A percentile compares a stretch with the other conserved stretches of the same genome.
Conservation (phyloP, 495 filamentous ascomycete genomes). For the Ascobolus immersus region DNA sequence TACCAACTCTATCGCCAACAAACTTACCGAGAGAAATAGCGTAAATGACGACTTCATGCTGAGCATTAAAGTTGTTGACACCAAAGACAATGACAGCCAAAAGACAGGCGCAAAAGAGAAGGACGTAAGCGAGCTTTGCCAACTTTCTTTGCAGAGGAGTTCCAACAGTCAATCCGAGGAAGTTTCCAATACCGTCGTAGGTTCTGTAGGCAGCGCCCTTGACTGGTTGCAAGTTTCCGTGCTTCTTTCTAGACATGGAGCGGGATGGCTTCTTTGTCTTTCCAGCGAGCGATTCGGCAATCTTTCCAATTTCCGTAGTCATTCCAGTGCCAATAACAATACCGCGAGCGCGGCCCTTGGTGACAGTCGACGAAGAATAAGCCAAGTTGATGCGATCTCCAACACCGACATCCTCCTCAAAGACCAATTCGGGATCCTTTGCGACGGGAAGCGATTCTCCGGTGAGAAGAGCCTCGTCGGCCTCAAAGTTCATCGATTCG, state of each 20-base stretch:
- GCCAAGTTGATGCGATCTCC: conserved; percentile 45
- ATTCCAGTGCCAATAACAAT: conserved; percentile 50
- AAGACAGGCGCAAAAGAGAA: conserved; percentile 49
- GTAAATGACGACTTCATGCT: conserved; percentile 54
- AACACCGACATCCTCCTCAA: conserved; percentile 29
- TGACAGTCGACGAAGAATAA: conserved; percentile 40
- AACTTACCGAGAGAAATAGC: conserved; percentile 38
- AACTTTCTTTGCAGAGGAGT: conserved; percentile 66
- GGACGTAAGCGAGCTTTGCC: conserved; percentile 44
- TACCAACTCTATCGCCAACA: not conserved
- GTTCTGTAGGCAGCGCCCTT: conserved; percentile 31
- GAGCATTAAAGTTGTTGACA: conserved; percentile 43
- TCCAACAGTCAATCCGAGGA: conserved; percentile 50
- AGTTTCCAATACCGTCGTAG: conserved; percentile 37
- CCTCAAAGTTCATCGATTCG: conserved; percentile 54
- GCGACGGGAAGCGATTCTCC: conserved; percentile 42
- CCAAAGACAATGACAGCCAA: conserved; percentile 59
- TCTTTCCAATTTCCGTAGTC: conserved; percentile 65
- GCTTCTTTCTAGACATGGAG: conserved; percentile 37
- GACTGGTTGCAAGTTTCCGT: conserved; percentile 30
- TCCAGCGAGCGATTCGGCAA: conserved; percentile 37
- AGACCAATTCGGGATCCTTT: conserved; percentile 21
- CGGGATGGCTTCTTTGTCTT: conserved; percentile 33
- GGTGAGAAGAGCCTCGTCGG: conserved; percentile 44
- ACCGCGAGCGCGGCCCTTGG: conserved; percentile 40